Evolutionary conservation across 1,284 basidiomycete genomes (phyloP).

Genomic region (Puccinia hordei): DNA sequence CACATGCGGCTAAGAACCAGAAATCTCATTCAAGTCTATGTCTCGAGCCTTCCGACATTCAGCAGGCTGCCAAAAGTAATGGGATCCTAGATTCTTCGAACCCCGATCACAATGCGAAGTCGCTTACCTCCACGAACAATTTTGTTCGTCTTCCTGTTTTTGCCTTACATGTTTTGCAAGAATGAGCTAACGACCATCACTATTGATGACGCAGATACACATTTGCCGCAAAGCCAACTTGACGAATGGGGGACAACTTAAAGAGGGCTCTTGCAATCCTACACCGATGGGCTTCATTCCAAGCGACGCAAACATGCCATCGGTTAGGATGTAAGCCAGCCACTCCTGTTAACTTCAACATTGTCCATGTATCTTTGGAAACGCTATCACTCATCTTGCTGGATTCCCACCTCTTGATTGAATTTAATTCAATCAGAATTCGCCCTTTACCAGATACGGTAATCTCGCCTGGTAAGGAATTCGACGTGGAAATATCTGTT

Average conservation of each 20-base stretch:
- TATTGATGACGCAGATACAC: slow-evolving; percentile 16
- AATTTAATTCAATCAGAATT: not conserved
- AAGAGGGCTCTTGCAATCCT: slow-evolving; percentile 43
- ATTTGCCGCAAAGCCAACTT: slow-evolving; percentile 31
- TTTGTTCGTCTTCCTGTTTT: slow-evolving; percentile 13
- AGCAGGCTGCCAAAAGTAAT: slow-evolving; percentile 17
- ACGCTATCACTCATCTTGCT: not conserved
- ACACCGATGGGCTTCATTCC: slow-evolving; percentile 46
- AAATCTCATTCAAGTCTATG: not conserved
- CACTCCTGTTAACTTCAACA: not conserved
- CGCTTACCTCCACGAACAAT: slow-evolving; percentile 37
- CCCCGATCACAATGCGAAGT: slow-evolving; percentile 27
- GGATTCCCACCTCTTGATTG: not conserved
- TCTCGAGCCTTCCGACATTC: slow-evolving; percentile 34
- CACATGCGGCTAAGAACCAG: not conserved
- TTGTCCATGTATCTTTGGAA: not conserved
- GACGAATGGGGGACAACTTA: slow-evolving; percentile 37
- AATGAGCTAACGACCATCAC: not conserved
- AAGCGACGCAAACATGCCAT: slow-evolving; percentile 36
- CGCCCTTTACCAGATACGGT: not conserved
- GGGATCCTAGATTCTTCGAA: slow-evolving; percentile 21
- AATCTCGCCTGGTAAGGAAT: not conserved
- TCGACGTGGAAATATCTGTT: slow-evolving; percentile 18
- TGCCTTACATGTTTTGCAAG: not conserved
- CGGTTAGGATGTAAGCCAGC: slow-evolving; percentile 43